Evolutionary conservation across 148 eudicot species (phyloP).

Genomic region (Amaranthus palmeri): DNA sequence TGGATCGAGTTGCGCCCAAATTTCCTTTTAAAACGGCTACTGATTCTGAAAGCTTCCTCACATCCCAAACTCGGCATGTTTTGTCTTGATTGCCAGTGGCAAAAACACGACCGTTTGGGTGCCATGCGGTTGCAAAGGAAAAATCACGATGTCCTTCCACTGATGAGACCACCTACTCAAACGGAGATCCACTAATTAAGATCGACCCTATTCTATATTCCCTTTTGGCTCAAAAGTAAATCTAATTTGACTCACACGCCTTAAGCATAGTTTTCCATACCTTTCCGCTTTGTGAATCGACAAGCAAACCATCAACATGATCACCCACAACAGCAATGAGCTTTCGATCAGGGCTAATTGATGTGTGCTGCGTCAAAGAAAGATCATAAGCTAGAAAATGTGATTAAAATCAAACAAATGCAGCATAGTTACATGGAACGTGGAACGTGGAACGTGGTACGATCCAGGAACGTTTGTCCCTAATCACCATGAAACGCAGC

Average conservation of each 20-base stretch:
- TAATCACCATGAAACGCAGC: too few relatives aligned
- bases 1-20: conserved; percentile 73
- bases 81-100: conserved; percentile 95
- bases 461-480: too few relatives aligned
- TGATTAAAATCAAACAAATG: neutral
- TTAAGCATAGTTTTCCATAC: conserved; percentile 28
- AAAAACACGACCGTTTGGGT: conserved; percentile 62
- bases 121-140: conserved; percentile 93
- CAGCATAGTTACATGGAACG: neutral
- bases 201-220: neutral
- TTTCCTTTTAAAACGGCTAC: conserved; percentile 66
- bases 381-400: neutral
- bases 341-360: conserved; percentile 70
- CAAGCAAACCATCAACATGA: conserved; percentile 58
- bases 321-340: conserved; percentile 78
- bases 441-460: too few relatives aligned
- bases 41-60: conserved; percentile 53
- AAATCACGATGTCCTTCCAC: conserved; percentile 76
- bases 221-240: neutral
- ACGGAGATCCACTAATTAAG: neutral
- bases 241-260: neutral
- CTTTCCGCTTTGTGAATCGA: conserved; percentile 70
- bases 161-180: conserved; percentile 47
- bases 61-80: conserved; percentile 86
- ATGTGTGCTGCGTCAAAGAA: conserved; percentile 68